Evolutionary conservation across 2,329 filamentous ascomycete species (phyloP).

Genomic region (Cordyceps militaris): DNA sequence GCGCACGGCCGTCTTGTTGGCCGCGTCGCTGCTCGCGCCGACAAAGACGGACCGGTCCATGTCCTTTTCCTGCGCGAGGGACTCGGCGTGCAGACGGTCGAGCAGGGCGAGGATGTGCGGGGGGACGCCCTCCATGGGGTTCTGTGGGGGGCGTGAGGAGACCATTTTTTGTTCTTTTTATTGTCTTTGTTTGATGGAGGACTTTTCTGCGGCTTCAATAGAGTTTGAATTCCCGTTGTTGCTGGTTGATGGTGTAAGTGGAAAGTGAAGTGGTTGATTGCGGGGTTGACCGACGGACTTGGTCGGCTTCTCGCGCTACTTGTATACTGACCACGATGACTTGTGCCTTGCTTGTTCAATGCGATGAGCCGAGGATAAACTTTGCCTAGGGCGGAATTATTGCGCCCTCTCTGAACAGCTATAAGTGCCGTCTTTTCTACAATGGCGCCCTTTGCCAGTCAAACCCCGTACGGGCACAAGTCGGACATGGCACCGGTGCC

Average conservation of each 20-base stretch:
- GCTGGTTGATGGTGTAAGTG: neutral
- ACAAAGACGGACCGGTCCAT: slow-evolving; percentile 11
- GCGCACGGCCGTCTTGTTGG: slow-evolving; percentile 26
- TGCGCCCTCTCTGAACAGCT: neutral
- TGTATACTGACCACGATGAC: neutral
- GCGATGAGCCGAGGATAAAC: neutral
- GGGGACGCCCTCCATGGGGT: slow-evolving; percentile 13
- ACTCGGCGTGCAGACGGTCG: slow-evolving; percentile 16
- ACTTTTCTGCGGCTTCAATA: neutral
- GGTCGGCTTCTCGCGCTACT: neutral
- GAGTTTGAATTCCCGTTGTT: neutral
- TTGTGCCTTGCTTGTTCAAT: neutral
- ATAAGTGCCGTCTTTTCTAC: neutral
- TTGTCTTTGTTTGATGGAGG: too few species aligned
- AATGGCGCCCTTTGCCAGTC: neutral
- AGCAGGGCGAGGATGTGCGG: slow-evolving; percentile 15
- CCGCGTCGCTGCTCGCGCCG: slow-evolving; percentile 20
- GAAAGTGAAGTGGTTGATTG: neutral
- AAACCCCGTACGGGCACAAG: neutral
- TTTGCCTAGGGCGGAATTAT: neutral
- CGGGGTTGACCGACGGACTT: neutral
- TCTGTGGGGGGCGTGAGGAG: neutral
- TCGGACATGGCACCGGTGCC: too few species aligned
- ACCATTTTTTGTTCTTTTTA: neutral
- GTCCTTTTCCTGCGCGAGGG: slow-evolving; percentile 14